These are phyloP conservation scores for Metschnikowia cubensis DNA, from an alignment of 805 yeast genomes.

Conservation along the genomic window DNA sequence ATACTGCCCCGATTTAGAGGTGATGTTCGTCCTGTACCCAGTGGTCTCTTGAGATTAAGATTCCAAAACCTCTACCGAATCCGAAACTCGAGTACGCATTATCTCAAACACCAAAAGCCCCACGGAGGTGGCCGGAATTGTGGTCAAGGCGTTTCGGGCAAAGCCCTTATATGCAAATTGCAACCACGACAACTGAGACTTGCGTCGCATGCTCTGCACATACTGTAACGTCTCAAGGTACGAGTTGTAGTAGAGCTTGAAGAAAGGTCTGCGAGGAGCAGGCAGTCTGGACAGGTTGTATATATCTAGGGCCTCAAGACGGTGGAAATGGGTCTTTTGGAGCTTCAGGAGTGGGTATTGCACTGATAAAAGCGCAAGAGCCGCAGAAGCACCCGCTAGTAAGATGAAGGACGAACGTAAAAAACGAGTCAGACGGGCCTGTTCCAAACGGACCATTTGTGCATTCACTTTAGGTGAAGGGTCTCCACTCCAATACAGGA, in stretches of 20 bases:
- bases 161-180: constrained; percentile 79
- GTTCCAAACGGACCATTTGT: constrained; percentile 24
- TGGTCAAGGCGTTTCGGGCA: constrained; percentile 61
- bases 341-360: constrained; percentile 81
- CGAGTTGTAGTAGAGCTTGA: constrained; percentile 63
- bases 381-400: constrained; percentile 85
- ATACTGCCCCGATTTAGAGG: too few relatives aligned
- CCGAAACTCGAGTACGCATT: constrained; percentile 50
- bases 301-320: constrained; percentile 77
- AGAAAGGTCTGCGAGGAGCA: constrained; percentile 29
- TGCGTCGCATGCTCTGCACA: constrained; percentile 52
- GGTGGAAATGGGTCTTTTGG: constrained; percentile 72
- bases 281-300: constrained; percentile 33
- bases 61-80: constrained; percentile 24
- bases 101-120: constrained; percentile 84
- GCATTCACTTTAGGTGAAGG: constrained; percentile 17
- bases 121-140: constrained; percentile 84
- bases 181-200: constrained; percentile 55
- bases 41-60: not conserved
- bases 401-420: constrained; percentile 66
- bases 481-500: constrained; percentile 15
- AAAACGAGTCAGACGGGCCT: constrained; percentile 42
- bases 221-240: constrained; percentile 62
- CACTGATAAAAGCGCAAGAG: constrained; percentile 66
- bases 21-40: too few relatives aligned